A percentile compares a stretch with the other conserved stretches of the same genome.
phyloP scores from a whole-genome alignment of 495 filamentous ascomycete species.

The Venustampulla echinocandica region DNA sequence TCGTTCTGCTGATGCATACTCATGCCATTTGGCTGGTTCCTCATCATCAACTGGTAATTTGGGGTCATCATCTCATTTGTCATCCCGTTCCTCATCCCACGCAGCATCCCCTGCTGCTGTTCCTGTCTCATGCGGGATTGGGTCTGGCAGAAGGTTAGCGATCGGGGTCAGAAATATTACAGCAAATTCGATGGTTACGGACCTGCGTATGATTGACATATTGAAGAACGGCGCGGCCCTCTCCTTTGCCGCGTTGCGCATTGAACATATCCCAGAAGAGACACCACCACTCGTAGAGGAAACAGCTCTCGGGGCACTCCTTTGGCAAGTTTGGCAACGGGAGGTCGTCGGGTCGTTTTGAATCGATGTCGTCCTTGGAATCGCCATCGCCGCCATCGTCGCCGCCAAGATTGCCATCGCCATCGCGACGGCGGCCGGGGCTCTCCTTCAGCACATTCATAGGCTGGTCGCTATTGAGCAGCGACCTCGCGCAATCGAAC shows the following conservation, averaged over 20 bases:
- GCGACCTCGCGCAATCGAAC: slow-evolving; percentile 66
- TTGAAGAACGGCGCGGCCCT: slow-evolving; percentile 41
- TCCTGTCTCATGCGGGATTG: slow-evolving; percentile 58
- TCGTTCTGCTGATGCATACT: slow-evolving; percentile 39
- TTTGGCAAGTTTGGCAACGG: slow-evolving; percentile 61
- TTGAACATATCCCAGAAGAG: slow-evolving; percentile 93
- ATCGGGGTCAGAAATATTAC: background rate
- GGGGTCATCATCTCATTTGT: slow-evolving; percentile 40
- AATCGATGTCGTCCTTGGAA: slow-evolving; percentile 62
- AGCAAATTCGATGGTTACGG: slow-evolving; percentile 25
- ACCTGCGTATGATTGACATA: slow-evolving; percentile 81
- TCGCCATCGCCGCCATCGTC: slow-evolving; percentile 77
- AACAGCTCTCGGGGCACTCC: slow-evolving; percentile 58
- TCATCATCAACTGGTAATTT: slow-evolving; percentile 48
- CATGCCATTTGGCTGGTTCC: slow-evolving; percentile 43
- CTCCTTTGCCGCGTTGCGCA: slow-evolving; percentile 52
- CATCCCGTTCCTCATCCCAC: slow-evolving; percentile 57
- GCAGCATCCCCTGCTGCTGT: slow-evolving; percentile 60
- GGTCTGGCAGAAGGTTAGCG: slow-evolving; percentile 34
- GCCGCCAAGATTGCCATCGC: slow-evolving; percentile 65
- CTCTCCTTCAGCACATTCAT: slow-evolving; percentile 51
- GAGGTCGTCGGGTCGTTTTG: slow-evolving; percentile 68
- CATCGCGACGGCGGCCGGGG: slow-evolving; percentile 50
- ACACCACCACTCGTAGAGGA: slow-evolving; percentile 91
- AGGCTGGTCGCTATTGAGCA: slow-evolving; percentile 53